Percentiles rank a stretch among this genome's conserved stretches.
These are phyloP conservation scores for Fagopyrum homotropicum DNA, from an alignment of 148 eudicot genomes.

Conservation along the genomic window DNA sequence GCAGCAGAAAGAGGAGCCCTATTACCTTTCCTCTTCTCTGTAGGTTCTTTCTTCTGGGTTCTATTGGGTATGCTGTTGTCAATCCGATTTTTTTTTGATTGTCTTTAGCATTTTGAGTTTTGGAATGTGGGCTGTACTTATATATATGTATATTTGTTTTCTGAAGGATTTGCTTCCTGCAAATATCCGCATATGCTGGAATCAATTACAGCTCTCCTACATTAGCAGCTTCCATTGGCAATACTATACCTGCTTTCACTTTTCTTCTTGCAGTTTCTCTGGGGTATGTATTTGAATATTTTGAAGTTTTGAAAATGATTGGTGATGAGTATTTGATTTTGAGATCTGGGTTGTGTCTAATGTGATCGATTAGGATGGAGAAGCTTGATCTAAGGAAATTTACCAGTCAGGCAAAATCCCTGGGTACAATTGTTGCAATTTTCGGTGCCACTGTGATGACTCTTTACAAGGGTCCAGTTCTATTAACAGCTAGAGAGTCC, in stretches of 20 bases:
- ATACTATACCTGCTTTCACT: slow-evolving; percentile 57
- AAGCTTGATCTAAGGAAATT: slow-evolving; percentile 34
- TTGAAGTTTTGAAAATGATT: background rate
- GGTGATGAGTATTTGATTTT: background rate
- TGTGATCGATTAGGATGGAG: slow-evolving; percentile 41
- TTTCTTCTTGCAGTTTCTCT: slow-evolving; percentile 53
- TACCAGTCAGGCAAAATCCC: slow-evolving; percentile 44
- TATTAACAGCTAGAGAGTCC: slow-evolving; percentile 15
- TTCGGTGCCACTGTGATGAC: slow-evolving; percentile 48
- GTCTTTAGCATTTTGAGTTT: background rate
- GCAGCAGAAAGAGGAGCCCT: slow-evolving; percentile 40
- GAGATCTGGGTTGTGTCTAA: background rate
- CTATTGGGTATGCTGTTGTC: slow-evolving; percentile 37
- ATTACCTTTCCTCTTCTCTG: slow-evolving; percentile 41
- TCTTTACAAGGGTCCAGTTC: slow-evolving; percentile 44
- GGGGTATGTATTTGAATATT: slow-evolving; percentile 24
- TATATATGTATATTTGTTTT: background rate
- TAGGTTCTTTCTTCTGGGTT: slow-evolving; percentile 47
- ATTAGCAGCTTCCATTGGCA: slow-evolving; percentile 59
- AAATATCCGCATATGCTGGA: slow-evolving; percentile 43
- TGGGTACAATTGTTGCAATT: slow-evolving; percentile 48
- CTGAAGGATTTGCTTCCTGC: slow-evolving; percentile 46
- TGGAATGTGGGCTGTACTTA: background rate
- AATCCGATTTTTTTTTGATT: background rate
- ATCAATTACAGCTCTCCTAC: slow-evolving; percentile 63